Evolutionary conservation across 1,139 yeast genomes (phyloP).

Genomic region (Yamadazyma aaseri): DNA sequence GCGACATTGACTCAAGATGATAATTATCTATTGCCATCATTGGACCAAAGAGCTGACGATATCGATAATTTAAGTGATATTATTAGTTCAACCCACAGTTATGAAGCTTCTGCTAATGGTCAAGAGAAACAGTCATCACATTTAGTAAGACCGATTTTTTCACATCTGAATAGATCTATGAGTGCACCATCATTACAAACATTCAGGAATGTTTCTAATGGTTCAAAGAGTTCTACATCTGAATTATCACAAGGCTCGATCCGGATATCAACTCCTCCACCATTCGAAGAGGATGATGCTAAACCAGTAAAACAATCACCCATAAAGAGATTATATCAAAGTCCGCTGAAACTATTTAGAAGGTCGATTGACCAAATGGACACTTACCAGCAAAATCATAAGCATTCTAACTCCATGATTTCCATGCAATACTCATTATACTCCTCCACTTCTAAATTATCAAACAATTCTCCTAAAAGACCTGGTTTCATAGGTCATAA

Average conservation of each 20-base stretch:
- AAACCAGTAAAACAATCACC: constrained; percentile 26
- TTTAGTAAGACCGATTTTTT: constrained; percentile 11
- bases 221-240: not conserved
- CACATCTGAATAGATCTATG: constrained; percentile 28
- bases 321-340: constrained; percentile 32
- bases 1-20: constrained; percentile 6
- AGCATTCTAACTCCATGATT: constrained; percentile 28
- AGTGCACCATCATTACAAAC: constrained; percentile 48
- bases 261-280: constrained; percentile 16
- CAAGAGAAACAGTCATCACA: not conserved
- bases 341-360: constrained; percentile 34
- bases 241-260: constrained; percentile 2
- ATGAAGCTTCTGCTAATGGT: no score
- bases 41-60: constrained; percentile 21
- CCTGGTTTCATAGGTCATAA: constrained; percentile 15
- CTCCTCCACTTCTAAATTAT: constrained; percentile 20
- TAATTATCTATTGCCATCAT: constrained; percentile 21
- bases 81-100: no score
- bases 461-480: constrained; percentile 11
- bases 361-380: constrained; percentile 20
- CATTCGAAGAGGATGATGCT: constrained; percentile 9
- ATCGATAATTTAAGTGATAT: constrained; percentile 31
- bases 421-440: constrained; percentile 31
- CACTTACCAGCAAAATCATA: constrained; percentile 15
- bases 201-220: constrained; percentile 20